A percentile compares a stretch with the other conserved stretches of the same genome.
Evolutionary conservation across 139 green algal genomes (phyloP).

Genomic region (Micractinium sp.): DNA sequence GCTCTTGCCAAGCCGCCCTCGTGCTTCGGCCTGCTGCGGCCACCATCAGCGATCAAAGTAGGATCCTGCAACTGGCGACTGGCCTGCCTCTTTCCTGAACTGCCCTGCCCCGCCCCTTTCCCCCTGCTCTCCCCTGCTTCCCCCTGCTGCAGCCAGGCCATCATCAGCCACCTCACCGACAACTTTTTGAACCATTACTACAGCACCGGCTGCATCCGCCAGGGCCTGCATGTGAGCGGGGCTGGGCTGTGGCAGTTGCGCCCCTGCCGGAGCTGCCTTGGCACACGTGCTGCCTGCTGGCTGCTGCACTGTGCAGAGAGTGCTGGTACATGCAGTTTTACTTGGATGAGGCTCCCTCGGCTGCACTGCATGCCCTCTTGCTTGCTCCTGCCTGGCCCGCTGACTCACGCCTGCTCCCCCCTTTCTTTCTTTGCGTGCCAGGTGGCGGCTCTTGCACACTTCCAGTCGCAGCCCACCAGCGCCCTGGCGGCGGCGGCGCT

Average conservation of each 20-base stretch:
- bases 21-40: background rate
- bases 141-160: constrained; percentile 5
- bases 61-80: too few species aligned
- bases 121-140: background rate
- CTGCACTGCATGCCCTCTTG: too few species aligned
- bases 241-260: background rate
- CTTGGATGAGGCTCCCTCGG: too few species aligned
- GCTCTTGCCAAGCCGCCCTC: background rate
- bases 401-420: background rate
- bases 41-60: background rate
- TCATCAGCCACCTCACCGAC: constrained; percentile 25
- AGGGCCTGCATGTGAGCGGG: constrained; percentile 32
- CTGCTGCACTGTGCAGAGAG: background rate
- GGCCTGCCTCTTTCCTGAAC: too few species aligned
- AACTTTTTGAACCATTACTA: constrained; percentile 49
- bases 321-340: background rate
- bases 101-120: background rate
- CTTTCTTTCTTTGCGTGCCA: background rate
- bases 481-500: constrained; percentile 27
- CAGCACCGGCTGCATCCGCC: constrained; percentile 25
- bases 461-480: constrained; percentile 32
- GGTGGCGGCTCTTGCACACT: constrained; percentile 53
- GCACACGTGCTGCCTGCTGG: too few species aligned
- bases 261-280: background rate
- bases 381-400: background rate